Conservation (phyloP, 2,329 filamentous ascomycete species). For the Leptosphaerulina australis region DNA sequence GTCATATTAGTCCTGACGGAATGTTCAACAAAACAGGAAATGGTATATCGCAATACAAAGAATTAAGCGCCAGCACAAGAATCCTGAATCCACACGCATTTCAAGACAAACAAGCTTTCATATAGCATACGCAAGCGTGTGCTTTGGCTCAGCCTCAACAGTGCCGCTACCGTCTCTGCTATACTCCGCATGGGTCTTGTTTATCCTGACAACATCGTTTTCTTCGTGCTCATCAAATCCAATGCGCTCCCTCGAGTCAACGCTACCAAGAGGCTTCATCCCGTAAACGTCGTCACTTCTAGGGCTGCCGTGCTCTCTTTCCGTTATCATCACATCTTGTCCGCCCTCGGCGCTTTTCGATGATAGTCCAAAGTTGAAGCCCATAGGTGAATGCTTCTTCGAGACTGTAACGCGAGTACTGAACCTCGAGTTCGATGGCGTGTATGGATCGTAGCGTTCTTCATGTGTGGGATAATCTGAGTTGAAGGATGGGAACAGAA, state of each 20-base stretch:
- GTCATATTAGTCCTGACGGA: too few relatives aligned
- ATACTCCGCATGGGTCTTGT: constrained; percentile 24
- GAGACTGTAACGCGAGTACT: constrained; percentile 12
- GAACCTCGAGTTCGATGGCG: constrained; percentile 12
- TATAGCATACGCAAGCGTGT: constrained; percentile 14
- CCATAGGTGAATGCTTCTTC: constrained; percentile 4
- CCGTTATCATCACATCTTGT: constrained; percentile 16
- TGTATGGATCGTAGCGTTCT: constrained; percentile 17
- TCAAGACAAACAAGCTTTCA: neutral
- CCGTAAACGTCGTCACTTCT: constrained; percentile 23
- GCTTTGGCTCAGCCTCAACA: constrained; percentile 21
- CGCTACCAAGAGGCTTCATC: constrained; percentile 22
- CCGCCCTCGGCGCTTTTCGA: constrained; percentile 12
- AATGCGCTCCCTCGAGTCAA: constrained; percentile 25
- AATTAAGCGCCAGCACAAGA: too few relatives aligned
- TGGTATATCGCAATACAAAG: too few relatives aligned
- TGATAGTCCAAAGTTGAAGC: constrained; percentile 23
- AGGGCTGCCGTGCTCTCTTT: constrained; percentile 5
- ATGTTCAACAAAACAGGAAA: too few relatives aligned
- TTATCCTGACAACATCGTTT: constrained; percentile 9
- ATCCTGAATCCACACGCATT: neutral
- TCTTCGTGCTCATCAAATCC: constrained; percentile 6
- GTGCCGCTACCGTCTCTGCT: constrained; percentile 19
- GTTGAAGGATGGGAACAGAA: constrained; percentile 42
- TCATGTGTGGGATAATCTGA: constrained; percentile 23